Base-by-base conservation (phyloP, 352 stramenopile genomes). In the Salisapilia sapeloensis region DNA sequence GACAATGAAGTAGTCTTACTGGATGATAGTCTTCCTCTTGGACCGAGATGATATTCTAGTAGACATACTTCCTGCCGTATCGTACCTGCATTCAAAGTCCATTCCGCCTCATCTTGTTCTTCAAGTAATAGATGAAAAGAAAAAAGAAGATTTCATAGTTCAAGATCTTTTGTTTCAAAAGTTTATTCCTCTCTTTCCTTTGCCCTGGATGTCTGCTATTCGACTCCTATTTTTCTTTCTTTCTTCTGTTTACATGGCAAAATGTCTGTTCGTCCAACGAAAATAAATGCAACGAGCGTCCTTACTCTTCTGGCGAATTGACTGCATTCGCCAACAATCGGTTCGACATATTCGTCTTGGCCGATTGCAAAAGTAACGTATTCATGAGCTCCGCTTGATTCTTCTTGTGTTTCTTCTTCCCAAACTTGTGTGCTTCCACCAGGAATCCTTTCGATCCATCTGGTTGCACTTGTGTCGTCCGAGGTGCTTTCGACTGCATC, bases 191-290 rank as follows among this genome's bases (percentile, higher is more conserved):
- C n/a, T n/a, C n/a, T n/a, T n/a, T n/a, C n/a, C n/a, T n/a, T n/a
- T n/a, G n/a, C n/a, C 26, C 26, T 31, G 26, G 19, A 31, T 31
- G 16, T 31, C 14, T 19, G 6, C 6, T 19, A 31, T 31, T 31
- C 19, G 19, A 19, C 3, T 6, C 26, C 26, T 19, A 19, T 6
- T 31, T 29, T 29, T n/a, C 19, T 31, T 3, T 16, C 14, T 6
- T 31, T 31, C 19, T 31, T 16, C 19, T 31, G 14, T 31, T 31
- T 31, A 6, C 26, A 16, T 31, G 26, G 19, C 26, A 31, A 6
- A 31, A 16, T 14, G 16, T 31, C 14, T 16, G 19, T 31, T 19
- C 19, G 19, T 3, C 16, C 26, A 31, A 19, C 19, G 14, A 3
- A 31, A 19, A 16, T 16, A 31, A 16, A 31, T 16, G 26, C 26